phyloP scores from a whole-genome alignment of 2,329 filamentous ascomycete genomes.

The Fusarium denticulatum region DNA sequence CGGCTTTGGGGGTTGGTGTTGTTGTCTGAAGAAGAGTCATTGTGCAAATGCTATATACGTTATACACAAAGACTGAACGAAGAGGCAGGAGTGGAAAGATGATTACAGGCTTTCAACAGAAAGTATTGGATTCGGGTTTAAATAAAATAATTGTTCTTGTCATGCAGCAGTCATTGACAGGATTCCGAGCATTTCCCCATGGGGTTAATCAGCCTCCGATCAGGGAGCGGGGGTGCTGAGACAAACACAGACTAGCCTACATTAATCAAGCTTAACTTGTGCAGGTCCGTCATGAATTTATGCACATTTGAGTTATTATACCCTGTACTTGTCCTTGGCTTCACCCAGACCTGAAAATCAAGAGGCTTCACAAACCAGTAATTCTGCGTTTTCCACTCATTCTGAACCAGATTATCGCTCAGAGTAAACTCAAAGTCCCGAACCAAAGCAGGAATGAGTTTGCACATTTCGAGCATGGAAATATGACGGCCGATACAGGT shows the following conservation, averaged over 20 bases:
- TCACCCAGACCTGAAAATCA: neutral
- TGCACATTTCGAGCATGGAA: neutral
- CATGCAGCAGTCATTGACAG: neutral
- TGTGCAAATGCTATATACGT: neutral
- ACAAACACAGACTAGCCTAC: neutral
- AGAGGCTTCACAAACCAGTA: neutral
- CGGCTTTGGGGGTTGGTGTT: neutral
- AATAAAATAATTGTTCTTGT: neutral
- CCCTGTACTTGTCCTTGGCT: neutral
- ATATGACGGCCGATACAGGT: neutral
- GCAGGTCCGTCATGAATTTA: neutral
- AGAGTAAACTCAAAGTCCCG: neutral
- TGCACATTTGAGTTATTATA: neutral
- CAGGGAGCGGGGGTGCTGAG: neutral
- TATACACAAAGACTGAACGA: neutral
- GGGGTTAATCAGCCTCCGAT: constrained; percentile 5
- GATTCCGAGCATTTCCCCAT: constrained; percentile 36
- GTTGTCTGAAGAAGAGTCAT: constrained; percentile 17
- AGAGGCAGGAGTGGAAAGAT: neutral
- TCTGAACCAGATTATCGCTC: accelerated
- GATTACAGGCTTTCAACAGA: neutral
- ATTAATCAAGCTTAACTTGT: neutral
- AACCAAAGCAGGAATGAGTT: neutral
- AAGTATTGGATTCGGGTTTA: neutral
- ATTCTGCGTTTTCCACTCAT: neutral